Conservation (phyloP, 1,284 basidiomycete genomes). For the Ustilago hordei region DNA sequence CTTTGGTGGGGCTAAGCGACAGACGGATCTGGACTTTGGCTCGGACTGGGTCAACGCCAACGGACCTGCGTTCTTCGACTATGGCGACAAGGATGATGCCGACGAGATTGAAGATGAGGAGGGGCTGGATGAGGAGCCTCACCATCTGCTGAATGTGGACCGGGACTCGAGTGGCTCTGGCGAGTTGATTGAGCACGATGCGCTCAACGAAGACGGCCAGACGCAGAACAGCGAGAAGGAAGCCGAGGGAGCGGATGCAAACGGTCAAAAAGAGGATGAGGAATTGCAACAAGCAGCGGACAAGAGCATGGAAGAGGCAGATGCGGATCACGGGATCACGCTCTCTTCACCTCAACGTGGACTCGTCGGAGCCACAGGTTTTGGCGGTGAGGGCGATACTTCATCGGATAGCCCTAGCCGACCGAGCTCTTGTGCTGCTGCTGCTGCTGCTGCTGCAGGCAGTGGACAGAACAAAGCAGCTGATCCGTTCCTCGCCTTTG, state of each 20-base stretch:
- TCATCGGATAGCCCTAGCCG: conserved; percentile 33
- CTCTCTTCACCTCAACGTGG: conserved; percentile 50
- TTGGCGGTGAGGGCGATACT: conserved; percentile 7
- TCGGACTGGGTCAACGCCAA: conserved; percentile 43
- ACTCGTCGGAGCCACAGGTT: conserved; percentile 6
- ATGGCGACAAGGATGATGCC: conserved; percentile 36
- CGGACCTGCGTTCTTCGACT: conserved; percentile 46
- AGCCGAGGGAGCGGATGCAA: not conserved
- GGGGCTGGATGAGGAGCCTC: conserved; percentile 41
- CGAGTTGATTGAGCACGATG: conserved; percentile 46
- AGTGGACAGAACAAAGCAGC: conserved; percentile 17
- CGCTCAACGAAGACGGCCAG: conserved; percentile 31
- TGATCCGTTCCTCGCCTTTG: conserved; percentile 60
- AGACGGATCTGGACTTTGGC: conserved; percentile 28
- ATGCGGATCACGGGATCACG: conserved; percentile 17
- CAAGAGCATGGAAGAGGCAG: conserved; percentile 40
- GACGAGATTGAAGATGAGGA: conserved; percentile 38
- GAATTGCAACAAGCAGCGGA: conserved; percentile 22
- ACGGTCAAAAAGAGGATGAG: conserved; percentile 6
- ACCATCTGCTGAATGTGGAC: conserved; percentile 52
- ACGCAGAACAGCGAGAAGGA: conserved; percentile 8
- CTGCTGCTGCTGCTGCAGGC: not conserved
- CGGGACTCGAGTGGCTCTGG: conserved; percentile 43
- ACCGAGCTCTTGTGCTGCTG: not conserved
- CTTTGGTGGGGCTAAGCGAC: conserved; percentile 32